These are phyloP conservation scores for Chlamydomonas sp. DNA, from an alignment of 139 green algal species.

Conservation along the genomic window DNA sequence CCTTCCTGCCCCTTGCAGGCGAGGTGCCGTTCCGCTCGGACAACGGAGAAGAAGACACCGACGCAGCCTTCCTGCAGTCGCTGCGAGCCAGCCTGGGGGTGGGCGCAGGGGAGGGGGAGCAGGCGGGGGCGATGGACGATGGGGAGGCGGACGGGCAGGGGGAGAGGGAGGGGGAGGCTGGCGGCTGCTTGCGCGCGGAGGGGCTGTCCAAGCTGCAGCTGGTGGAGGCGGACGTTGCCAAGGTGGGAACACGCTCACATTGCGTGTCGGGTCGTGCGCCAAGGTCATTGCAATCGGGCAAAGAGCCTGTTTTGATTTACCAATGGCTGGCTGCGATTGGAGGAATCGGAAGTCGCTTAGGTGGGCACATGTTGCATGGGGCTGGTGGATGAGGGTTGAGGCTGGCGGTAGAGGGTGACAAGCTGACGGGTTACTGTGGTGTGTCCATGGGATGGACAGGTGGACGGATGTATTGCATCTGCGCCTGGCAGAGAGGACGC, in stretches of 20 bases:
- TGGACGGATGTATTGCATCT: too few relatives aligned
- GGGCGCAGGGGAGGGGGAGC: background rate
- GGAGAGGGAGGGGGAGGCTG: too few relatives aligned
- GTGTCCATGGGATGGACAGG: too few relatives aligned
- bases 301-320: background rate
- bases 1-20: constrained; percentile 5
- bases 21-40: constrained; percentile 45
- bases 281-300: background rate
- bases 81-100: constrained; percentile 1
- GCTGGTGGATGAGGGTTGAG: background rate
- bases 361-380: background rate
- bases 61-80: constrained; percentile 40
- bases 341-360: background rate
- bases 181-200: background rate
- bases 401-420: too few relatives aligned
- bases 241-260: background rate
- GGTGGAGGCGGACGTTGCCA: constrained; percentile 32
- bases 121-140: background rate
- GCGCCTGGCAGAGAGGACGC: too few relatives aligned
- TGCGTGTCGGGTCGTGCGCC: background rate
- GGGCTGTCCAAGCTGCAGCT: constrained; percentile 6
- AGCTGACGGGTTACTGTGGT: too few relatives aligned
- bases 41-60: constrained; percentile 24
- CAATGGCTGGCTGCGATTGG: background rate
- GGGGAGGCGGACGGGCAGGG: background rate